Base-by-base conservation (phyloP, 2,329 filamentous ascomycete species). In the Tolypocladium tundrense region DNA sequence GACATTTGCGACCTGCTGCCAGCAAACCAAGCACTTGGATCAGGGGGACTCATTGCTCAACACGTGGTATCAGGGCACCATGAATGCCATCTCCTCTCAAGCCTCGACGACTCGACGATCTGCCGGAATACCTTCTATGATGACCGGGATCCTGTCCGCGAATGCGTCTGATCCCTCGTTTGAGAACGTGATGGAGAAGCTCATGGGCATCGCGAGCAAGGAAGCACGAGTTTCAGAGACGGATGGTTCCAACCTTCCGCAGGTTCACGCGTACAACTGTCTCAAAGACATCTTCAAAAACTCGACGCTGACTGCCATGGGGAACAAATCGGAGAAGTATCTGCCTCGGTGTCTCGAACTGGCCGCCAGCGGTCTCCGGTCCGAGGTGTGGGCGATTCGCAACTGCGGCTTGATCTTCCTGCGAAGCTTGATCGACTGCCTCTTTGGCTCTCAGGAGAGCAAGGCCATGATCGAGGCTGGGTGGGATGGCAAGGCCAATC, bases 261-360 rank as follows among this genome's bases (percentile, higher is more conserved):
- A 99, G 71, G 94, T 99, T 0, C 94, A 99, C 70, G 91, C 94
- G 0, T 82, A 96, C 68, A 99, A 99, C 69, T 96, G 90, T 60
- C 76, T 99, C 58, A 94, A 94, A 68, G 91, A 96, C 62, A 87
- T 96, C 2, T 94, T 97, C 72, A 93, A 90, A 58, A 91, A 87
- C 63, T 90, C 91, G 0, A 83, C 85, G 54, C 78, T 97, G 21
- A 79, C 90, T 0, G 83, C 85, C 40, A 79, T 96, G 24, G 82
- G 89, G 35, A 84, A 84, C 57, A 81, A 82, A 56, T 88, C 90
- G 0, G 90, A 96, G 65, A 77, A 77, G 0, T 88, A 91, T 64
- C 79, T 97, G 9, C 85, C 88, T 10, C 78, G 84, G 37, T 87
- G 87, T 40, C 78, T 99, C 4, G 82, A 87, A 60, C 79, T 97